Base-by-base conservation (phyloP, 805 yeast genomes). In the Diddensiella santjacobensis region DNA sequence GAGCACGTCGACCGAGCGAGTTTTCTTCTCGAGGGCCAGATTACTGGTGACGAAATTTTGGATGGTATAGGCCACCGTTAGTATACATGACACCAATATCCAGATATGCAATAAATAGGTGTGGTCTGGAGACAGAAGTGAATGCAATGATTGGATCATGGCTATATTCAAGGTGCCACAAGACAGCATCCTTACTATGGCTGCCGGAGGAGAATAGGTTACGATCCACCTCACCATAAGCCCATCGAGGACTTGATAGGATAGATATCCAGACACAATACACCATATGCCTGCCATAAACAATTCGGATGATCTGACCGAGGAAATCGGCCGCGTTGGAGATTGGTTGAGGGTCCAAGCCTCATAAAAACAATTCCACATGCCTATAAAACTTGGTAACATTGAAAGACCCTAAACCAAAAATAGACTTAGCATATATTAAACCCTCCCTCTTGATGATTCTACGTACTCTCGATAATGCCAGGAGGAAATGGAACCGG, bases 281-380 rank as follows among this genome's bases (percentile, higher is more conserved):
- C 96, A 87, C 98, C 98, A 91, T n/a, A 91, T 64, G 0, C 90
- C 90, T 3, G 95, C 84, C 50, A 89, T 69, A 51, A 88, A 73
- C 57, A 83, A 84, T 61, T 89, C 96, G 0, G 90, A 80, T 0
- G 87, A 77, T 35, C 89, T 70, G 0, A 87, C 89, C 0, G 77
- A 65, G 1, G 84, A 79, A 19, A 80, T 61, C 18, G 73, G 63
- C 43, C 64, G 60, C 46, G 60, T 61, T 23, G 56, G 55, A 46
- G 55, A 49, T 19, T 53, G 45, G 23, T 48, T 52, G 17, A 59
- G 52, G 24, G 43, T 39, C 60, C 64, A 63, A 11, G 73, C 71
- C 47, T 64, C 66, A 29, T 50, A 45, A 8, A 70, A 52, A 50
- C 72, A 71, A 11, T 48, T 52, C 55, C 55, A 54, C 51, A 68